A percentile compares a stretch with the other conserved stretches of the same genome.
These are phyloP conservation scores for Wickerhamiella cacticola DNA, from an alignment of 805 yeast species.

Conservation along the genomic window DNA sequence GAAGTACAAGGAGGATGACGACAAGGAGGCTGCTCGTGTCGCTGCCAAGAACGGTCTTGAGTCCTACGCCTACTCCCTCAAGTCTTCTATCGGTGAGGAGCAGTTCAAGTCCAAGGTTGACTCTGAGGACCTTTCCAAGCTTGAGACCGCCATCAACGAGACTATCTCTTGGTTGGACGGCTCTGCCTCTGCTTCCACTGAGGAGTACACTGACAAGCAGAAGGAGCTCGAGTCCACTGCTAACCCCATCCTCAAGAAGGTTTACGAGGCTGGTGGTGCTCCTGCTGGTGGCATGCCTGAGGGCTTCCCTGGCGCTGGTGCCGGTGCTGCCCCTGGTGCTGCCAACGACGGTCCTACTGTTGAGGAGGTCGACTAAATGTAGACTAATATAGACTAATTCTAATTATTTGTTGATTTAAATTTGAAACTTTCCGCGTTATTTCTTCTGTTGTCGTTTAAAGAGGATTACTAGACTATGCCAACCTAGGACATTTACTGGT, in stretches of 20 bases:
- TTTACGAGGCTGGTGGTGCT: constrained; percentile 83
- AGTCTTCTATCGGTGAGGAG: constrained; percentile 96
- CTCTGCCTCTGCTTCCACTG: constrained; percentile 62
- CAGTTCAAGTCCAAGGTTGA: constrained; percentile 75
- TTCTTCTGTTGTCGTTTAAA: too few species aligned
- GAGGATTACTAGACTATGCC: too few species aligned
- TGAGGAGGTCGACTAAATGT: constrained; percentile 59
- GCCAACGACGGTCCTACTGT: constrained; percentile 55
- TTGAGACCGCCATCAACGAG: constrained; percentile 26
- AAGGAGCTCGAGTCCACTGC: constrained; percentile 92
- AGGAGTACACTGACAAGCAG: constrained; percentile 85
- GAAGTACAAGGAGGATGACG: constrained; percentile 97
- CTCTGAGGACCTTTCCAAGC: constrained; percentile 25
- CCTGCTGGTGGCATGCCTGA: constrained; percentile 58
- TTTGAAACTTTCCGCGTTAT: too few species aligned
- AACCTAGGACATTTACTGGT: too few species aligned
- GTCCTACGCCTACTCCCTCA: constrained; percentile 93
- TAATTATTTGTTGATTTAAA: not conserved
- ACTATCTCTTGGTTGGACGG: constrained; percentile 66
- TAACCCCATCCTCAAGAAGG: constrained; percentile 93
- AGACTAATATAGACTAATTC: not conserved
- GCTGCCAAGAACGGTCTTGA: constrained; percentile 99
- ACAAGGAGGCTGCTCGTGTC: constrained; percentile 98
- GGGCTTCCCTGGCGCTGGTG: constrained; percentile 43
- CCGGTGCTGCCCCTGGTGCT: constrained; percentile 47